phyloP scores from a whole-genome alignment of 805 yeast genomes.

The Tetrapisispora fleetii region DNA sequence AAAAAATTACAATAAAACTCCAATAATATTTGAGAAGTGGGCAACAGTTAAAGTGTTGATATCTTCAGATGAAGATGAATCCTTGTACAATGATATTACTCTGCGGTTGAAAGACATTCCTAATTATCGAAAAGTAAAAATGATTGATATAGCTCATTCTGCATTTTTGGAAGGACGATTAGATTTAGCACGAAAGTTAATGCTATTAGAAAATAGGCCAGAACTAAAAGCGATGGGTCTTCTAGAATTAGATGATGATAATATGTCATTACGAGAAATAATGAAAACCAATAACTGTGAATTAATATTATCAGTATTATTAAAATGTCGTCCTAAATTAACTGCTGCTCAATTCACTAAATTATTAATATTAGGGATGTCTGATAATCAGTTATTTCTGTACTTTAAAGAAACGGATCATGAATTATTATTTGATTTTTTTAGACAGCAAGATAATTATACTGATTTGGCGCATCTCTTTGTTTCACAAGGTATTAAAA shows the following conservation, averaged over 20 bases:
- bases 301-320: constrained; percentile 38
- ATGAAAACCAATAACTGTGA: constrained; percentile 53
- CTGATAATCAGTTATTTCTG: constrained; percentile 23
- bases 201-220: constrained; percentile 52
- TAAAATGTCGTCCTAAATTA: constrained; percentile 42
- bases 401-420: constrained; percentile 29
- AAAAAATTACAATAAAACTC: constrained; percentile 10
- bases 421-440: constrained; percentile 42
- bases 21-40: constrained; percentile 61
- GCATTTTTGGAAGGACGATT: constrained; percentile 58
- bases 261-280: constrained; percentile 57
- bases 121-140: constrained; percentile 31
- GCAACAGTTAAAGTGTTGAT: constrained; percentile 58
- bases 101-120: constrained; percentile 6
- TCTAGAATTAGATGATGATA: constrained; percentile 62
- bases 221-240: constrained; percentile 53
- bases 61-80: constrained; percentile 48
- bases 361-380: constrained; percentile 39
- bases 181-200: constrained; percentile 54
- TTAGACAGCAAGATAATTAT: constrained; percentile 53
- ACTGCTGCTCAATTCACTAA: constrained; percentile 62
- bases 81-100: constrained; percentile 41
- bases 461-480: constrained; percentile 38
- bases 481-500: constrained; percentile 23
- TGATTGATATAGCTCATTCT: constrained; percentile 17